Percentiles rank a stretch among this genome's conserved stretches.
These are phyloP conservation scores for Dendrocalamus sinicus DNA, from an alignment of 176 grass and related monocot species.

Conservation along the genomic window DNA sequence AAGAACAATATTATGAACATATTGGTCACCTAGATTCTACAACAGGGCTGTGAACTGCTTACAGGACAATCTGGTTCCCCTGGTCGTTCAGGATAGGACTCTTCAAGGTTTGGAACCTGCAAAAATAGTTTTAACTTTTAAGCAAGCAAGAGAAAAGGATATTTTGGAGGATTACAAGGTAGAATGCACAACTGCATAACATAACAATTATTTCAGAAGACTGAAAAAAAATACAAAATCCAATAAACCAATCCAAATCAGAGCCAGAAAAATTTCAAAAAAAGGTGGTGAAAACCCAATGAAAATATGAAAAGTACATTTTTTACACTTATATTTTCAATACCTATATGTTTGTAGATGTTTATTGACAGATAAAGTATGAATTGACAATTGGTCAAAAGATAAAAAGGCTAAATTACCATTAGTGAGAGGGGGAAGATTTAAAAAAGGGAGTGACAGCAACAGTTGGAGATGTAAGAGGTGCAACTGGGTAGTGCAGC, in stretches of 20 bases:
- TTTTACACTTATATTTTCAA: conserved; percentile 11
- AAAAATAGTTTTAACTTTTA: conserved; percentile 48
- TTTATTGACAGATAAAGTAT: conserved; percentile 6
- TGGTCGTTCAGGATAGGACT: conserved; percentile 74
- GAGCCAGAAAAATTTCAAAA: not conserved
- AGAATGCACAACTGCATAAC: conserved; percentile 16
- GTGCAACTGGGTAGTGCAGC: not conserved
- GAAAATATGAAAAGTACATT: conserved; percentile 12
- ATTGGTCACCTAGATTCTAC: conserved; percentile 28
- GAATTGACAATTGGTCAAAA: not conserved
- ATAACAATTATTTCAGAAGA: conserved; percentile 12
- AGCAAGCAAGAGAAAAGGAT: conserved; percentile 41
- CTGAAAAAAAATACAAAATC: conserved; percentile 13
- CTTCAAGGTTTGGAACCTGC: conserved; percentile 58
- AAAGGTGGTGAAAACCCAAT: conserved; percentile 12
- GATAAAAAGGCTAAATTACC: not conserved
- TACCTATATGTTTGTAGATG: not conserved
- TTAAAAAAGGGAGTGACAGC: conserved; percentile 8
- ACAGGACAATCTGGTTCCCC: conserved; percentile 86
- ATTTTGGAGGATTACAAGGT: conserved; percentile 27
- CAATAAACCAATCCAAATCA: conserved; percentile 19
- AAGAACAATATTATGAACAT: conserved; percentile 43
- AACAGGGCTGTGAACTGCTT: conserved; percentile 52
- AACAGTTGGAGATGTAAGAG: not conserved
- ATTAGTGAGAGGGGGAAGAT: not conserved